Conservation (phyloP, 352 stramenopile genomes). For the Phytophthora citrophthora region DNA sequence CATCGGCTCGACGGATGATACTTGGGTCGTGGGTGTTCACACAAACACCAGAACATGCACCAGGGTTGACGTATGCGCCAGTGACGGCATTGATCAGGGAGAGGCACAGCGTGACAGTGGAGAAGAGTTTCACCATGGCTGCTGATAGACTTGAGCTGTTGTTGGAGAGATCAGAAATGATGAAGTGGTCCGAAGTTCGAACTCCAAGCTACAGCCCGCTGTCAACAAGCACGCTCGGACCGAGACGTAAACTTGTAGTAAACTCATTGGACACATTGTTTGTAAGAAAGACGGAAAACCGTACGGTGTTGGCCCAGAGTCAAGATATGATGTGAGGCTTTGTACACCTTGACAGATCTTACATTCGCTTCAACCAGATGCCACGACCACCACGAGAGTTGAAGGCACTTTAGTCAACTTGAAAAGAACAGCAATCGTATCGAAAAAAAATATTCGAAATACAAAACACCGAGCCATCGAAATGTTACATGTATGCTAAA, state of each 20-base stretch:
- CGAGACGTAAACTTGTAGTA: not conserved
- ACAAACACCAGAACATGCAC: slow-evolving; percentile 18
- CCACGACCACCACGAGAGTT: not conserved
- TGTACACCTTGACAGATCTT: not conserved
- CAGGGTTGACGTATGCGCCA: slow-evolving; percentile 15
- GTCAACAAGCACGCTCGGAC: not conserved
- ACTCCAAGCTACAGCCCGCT: no score
- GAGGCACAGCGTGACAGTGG: not conserved
- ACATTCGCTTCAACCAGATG: not conserved
- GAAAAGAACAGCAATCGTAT: no score
- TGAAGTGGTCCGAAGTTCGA: not conserved
- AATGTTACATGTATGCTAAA: no score
- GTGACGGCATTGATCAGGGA: slow-evolving; percentile 6
- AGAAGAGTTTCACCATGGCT: slow-evolving; percentile 8
- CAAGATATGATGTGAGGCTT: slow-evolving; percentile 7
- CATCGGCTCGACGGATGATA: slow-evolving; percentile 30
- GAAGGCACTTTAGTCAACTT: no score
- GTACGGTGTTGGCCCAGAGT: not conserved
- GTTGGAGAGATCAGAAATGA: not conserved
- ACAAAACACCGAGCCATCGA: no score
- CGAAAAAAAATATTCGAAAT: no score
- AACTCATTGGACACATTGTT: not conserved
- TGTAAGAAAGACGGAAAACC: not conserved
- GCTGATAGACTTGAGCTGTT: not conserved
- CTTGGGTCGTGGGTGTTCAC: slow-evolving; percentile 36